A percentile compares a stretch with the other conserved stretches of the same genome.
Evolutionary conservation across 306 rosid genomes (phyloP).

Genomic region (Citrullus mucosospermus): DNA sequence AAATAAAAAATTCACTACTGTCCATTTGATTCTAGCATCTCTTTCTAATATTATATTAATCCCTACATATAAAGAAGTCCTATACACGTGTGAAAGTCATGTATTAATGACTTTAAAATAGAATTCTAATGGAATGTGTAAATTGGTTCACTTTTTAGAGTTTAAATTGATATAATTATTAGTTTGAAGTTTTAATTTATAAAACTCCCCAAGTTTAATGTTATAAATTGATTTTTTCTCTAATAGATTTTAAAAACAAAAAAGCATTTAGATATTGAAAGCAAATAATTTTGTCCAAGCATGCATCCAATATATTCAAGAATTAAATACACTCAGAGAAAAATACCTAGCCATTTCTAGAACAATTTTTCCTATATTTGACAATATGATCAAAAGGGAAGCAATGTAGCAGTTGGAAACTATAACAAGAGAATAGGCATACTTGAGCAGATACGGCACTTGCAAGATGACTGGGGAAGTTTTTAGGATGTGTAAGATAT

Average conservation of each 20-base stretch:
- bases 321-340: background rate
- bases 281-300: background rate
- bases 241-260: background rate
- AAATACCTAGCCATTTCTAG: no score
- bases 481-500: constrained; percentile 48
- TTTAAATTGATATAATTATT: no score
- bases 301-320: background rate
- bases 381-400: background rate
- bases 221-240: no score
- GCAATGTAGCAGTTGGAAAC: background rate
- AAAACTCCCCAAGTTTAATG: no score
- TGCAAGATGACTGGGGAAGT: constrained; percentile 64
- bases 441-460: constrained; percentile 73
- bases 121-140: no score
- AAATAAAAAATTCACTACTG: no score
- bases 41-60: no score
- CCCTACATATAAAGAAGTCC: background rate
- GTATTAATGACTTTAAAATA: no score
- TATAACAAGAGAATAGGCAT: constrained; percentile 19
- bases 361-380: no score
- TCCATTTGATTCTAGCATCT: background rate
- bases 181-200: no score
- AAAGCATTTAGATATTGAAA: background rate
- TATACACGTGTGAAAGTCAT: background rate
- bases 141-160: no score